Evolutionary conservation across 768 basidiomycete species (phyloP), one percentile per base, ranked within the genome.

Genomic region (Boletus vinaceobasis): DNA sequence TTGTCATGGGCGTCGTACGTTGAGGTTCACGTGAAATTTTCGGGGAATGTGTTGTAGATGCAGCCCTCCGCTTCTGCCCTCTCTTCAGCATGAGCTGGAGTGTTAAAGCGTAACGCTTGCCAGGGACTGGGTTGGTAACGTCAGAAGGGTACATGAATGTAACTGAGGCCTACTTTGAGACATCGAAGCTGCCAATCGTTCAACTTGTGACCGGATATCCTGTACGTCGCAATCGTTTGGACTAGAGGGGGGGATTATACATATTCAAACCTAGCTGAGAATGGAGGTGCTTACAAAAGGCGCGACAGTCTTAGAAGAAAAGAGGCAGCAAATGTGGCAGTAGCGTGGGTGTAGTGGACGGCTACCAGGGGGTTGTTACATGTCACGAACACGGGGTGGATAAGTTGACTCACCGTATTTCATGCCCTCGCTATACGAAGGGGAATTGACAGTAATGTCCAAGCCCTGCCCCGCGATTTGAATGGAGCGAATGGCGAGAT

Each of bases 271-370:
- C 31, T 29, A 35, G 17, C n/a, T 1, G 13, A 33, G 36, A 39
- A 23, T 3, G 5, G 35, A 9, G n/a, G 11, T 26, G 73, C 90
- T 72, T 66, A 93, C 90, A 97, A 95, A 38, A 98, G 77, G 26
- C 94, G 84, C 36, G 87, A 84, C 45, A 97, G 76, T 32, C 94
- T 86, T 46, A 98, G 77, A 55, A 96, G 77, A 71, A 98, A 89
- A 4, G 92, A 91, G 13, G 93, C 94, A 21, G 90, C 83, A 73
- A 98, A 98, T 0, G 94, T 96, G 6, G 94, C 94, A 29, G 92
- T 91, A 39, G 91, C 90, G 66, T 98, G 94, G 14, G 89, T 89
- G 63, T 90, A 88, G 66, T 91, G 87, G n/a, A 93, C 89, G 15
- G 92, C 90, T 91, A 60, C 43, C 19, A 21, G 10, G 19, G 23